phyloP scores from a whole-genome alignment of 495 filamentous ascomycete genomes.

The Penicillium salamii region DNA sequence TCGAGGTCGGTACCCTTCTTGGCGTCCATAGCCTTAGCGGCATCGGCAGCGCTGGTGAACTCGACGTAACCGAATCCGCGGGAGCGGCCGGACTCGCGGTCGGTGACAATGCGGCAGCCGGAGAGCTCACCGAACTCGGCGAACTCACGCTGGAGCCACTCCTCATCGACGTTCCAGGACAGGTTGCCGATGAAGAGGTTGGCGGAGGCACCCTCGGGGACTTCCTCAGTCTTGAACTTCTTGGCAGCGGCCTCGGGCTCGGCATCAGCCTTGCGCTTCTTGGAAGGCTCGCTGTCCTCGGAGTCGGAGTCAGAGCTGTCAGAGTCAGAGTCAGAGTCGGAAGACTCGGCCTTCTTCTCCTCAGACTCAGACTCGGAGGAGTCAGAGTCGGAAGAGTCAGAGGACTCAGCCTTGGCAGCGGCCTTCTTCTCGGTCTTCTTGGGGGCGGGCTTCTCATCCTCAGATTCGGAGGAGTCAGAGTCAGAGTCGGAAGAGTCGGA shows the following conservation, averaged over 20 bases:
- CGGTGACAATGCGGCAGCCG: conserved; percentile 76
- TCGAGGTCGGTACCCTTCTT: conserved; percentile 82
- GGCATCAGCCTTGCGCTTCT: conserved; percentile 89
- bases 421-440: conserved; percentile 26
- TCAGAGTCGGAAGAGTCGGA: conserved; percentile 39
- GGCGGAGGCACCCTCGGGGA: conserved; percentile 60
- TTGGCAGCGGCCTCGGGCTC: conserved; percentile 63
- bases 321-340: conserved; percentile 27
- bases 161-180: conserved; percentile 93
- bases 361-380: conserved; percentile 33
- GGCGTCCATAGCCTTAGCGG: conserved; percentile 71
- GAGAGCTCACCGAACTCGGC: conserved; percentile 75
- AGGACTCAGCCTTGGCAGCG: conserved; percentile 14
- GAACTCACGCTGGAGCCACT: conserved; percentile 84
- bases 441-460: conserved; percentile 29
- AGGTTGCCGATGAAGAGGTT: conserved; percentile 93
- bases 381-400: conserved; percentile 19
- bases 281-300: conserved; percentile 55
- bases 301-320: conserved; percentile 44
- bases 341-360: conserved; percentile 39
- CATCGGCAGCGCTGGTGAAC: conserved; percentile 66
- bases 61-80: conserved; percentile 98
- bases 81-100: conserved; percentile 78
- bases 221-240: conserved; percentile 75
- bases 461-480: conserved; percentile 30